phyloP scores from a whole-genome alignment of 2,329 filamentous ascomycete species.

The Ascosphaera apis region DNA sequence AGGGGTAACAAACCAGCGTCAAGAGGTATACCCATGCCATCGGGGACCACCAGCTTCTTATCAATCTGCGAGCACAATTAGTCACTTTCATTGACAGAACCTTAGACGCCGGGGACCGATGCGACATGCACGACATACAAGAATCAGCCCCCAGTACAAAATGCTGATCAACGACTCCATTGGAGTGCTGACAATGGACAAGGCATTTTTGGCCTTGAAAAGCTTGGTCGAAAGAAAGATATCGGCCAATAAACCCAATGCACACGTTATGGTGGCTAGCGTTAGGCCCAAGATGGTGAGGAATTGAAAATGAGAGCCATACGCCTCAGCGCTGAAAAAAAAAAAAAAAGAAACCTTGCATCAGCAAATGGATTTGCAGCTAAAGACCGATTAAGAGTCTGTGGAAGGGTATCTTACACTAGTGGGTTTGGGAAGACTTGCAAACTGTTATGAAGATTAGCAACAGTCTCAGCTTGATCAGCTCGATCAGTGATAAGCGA shows the following conservation, averaged over 20 bases:
- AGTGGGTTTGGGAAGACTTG: slow-evolving; percentile 1
- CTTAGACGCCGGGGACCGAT: background rate
- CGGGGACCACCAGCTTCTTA: slow-evolving; percentile 26
- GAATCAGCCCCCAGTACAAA: slow-evolving; percentile 36
- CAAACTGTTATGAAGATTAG: too few species aligned
- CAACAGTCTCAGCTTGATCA: too few species aligned
- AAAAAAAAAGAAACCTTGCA: background rate
- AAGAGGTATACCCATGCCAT: slow-evolving; percentile 16
- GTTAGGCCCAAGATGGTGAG: slow-evolving; percentile 38
- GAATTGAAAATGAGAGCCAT: slow-evolving; percentile 44
- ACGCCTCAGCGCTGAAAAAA: slow-evolving; percentile 28
- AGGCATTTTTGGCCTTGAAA: slow-evolving; percentile 33
- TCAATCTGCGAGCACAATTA: slow-evolving; percentile 15
- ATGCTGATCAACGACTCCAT: slow-evolving; percentile 36
- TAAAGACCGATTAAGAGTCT: slow-evolving; percentile 1
- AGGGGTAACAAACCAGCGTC: slow-evolving; percentile 13
- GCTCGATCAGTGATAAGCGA: too few species aligned
- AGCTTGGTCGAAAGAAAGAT: slow-evolving; percentile 26
- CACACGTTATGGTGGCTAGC: slow-evolving; percentile 32
- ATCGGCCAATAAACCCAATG: slow-evolving; percentile 31
- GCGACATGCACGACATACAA: slow-evolving; percentile 15
- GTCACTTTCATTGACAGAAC: background rate
- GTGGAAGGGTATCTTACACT: background rate
- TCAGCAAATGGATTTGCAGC: too few species aligned
- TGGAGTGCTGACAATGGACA: slow-evolving; percentile 34